Evolutionary conservation across 257 asterid species (phyloP).

Genomic region (Phtheirospermum japonicum): DNA sequence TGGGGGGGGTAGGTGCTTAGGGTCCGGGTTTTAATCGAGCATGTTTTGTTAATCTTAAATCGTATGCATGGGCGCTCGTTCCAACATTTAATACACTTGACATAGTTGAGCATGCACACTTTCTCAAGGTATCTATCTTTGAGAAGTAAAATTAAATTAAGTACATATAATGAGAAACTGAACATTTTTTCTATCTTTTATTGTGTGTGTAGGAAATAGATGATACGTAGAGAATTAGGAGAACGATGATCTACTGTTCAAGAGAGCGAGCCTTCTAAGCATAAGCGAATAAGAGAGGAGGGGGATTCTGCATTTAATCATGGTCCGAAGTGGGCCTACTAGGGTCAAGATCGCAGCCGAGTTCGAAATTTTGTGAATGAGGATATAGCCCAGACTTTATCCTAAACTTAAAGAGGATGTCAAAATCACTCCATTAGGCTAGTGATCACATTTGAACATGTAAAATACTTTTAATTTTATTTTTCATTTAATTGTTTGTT

Average conservation of each 20-base stretch:
- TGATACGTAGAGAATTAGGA: constrained; percentile 82
- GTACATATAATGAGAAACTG: background rate
- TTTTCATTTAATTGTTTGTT: background rate
- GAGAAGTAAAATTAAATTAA: background rate
- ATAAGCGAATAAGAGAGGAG: constrained; percentile 66
- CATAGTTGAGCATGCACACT: constrained; percentile 79
- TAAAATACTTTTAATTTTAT: constrained; percentile 11
- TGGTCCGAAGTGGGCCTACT: constrained; percentile 92
- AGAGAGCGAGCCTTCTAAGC: constrained; percentile 82
- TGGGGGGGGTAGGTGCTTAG: too few relatives aligned
- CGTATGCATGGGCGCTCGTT: constrained; percentile 94
- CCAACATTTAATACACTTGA: constrained; percentile 92
- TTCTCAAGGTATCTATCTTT: constrained; percentile 59
- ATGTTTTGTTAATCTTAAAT: too few relatives aligned
- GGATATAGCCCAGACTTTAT: constrained; percentile 70
- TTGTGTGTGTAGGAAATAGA: constrained; percentile 67
- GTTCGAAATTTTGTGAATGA: constrained; percentile 73
- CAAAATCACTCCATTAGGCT: constrained; percentile 83
- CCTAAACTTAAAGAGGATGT: constrained; percentile 58
- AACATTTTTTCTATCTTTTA: background rate
- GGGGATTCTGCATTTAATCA: constrained; percentile 76
- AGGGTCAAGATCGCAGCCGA: constrained; percentile 96
- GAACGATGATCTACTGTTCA: constrained; percentile 73
- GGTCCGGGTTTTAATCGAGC: too few relatives aligned
- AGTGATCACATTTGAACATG: constrained; percentile 88